These are phyloP conservation scores for Udeniomyces megalosporus DNA, from an alignment of 768 basidiomycete species.

Conservation along the genomic window DNA sequence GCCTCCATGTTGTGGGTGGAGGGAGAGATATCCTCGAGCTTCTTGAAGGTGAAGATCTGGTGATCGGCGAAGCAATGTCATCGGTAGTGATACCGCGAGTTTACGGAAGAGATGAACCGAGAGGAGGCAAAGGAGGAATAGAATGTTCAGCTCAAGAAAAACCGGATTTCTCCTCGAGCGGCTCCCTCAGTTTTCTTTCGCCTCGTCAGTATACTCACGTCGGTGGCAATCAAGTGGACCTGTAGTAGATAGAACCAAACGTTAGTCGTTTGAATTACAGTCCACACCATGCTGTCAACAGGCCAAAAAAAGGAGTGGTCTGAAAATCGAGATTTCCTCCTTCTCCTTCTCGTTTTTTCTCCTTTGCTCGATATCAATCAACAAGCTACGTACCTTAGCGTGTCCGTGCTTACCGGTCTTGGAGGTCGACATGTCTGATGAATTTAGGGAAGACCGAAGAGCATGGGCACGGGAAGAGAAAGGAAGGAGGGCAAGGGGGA, in stretches of 20 bases:
- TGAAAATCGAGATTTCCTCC: too few species aligned
- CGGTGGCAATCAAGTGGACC: constrained; percentile 91
- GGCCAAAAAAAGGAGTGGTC: too few species aligned
- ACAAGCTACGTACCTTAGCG: too few species aligned
- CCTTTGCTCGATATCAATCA: not conserved
- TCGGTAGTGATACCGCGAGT: not conserved
- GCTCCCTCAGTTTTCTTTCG: too few species aligned
- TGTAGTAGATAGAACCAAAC: constrained; percentile 25
- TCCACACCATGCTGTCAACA: too few species aligned
- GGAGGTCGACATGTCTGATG: constrained; percentile 93
- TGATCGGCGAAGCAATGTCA: not conserved
- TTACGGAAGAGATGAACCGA: not conserved
- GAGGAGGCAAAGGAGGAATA: not conserved
- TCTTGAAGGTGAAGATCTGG: constrained; percentile 97
- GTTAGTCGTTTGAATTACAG: not conserved
- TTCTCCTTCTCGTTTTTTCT: too few species aligned
- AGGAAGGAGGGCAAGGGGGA: not conserved
- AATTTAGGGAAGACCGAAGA: not conserved
- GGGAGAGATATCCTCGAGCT: constrained; percentile 49
- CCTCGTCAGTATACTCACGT: constrained; percentile 43
- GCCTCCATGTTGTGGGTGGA: constrained; percentile 98
- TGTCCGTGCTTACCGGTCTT: constrained; percentile 64
- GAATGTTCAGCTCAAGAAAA: not conserved
- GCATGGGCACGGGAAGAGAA: not conserved
- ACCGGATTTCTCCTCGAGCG: too few species aligned